A percentile compares a stretch with the other conserved stretches of the same genome.
Conservation (phyloP, 208 protist species). For the Phytomonas serpens region DNA sequence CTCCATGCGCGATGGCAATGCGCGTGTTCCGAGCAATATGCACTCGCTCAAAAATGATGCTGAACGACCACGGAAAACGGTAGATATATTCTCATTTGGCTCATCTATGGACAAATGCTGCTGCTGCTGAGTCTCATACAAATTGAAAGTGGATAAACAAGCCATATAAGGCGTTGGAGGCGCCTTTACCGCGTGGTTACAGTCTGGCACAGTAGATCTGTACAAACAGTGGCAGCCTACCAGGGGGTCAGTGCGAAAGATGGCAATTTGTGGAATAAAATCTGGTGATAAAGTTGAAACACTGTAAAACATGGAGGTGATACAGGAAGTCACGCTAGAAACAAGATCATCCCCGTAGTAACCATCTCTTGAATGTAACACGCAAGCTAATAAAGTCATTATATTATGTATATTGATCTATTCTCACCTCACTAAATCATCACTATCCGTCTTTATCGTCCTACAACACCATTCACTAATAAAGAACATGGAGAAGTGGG, state of each 20-base stretch:
- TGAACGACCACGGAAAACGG: conserved; percentile 5
- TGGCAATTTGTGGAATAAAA: conserved; percentile 49
- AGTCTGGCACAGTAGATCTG: conserved; percentile 35
- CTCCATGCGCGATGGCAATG: background rate
- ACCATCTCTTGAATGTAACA: conserved; percentile 51
- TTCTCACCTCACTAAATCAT: background rate
- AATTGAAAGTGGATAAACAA: background rate
- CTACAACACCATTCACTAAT: conserved; percentile 5
- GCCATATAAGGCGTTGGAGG: background rate
- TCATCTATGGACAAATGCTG: background rate
- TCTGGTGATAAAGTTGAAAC: conserved; percentile 29
- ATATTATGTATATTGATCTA: background rate
- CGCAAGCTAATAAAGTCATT: conserved; percentile 21
- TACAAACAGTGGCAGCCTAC: conserved; percentile 53
- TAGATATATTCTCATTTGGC: conserved; percentile 1
- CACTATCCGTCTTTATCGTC: background rate
- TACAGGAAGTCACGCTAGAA: conserved; percentile 32
- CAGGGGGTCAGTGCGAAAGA: conserved; percentile 53
- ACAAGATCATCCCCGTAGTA: conserved; percentile 36
- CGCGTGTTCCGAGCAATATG: background rate
- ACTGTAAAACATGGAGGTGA: conserved; percentile 42
- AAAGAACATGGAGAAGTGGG: background rate
- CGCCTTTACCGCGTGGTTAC: conserved; percentile 30
- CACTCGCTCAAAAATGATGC: conserved; percentile 6
- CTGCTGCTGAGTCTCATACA: background rate